A percentile compares a stretch with the other conserved stretches of the same genome.
Conservation (phyloP, 169 alveolate species). For the Theileria sp. region DNA sequence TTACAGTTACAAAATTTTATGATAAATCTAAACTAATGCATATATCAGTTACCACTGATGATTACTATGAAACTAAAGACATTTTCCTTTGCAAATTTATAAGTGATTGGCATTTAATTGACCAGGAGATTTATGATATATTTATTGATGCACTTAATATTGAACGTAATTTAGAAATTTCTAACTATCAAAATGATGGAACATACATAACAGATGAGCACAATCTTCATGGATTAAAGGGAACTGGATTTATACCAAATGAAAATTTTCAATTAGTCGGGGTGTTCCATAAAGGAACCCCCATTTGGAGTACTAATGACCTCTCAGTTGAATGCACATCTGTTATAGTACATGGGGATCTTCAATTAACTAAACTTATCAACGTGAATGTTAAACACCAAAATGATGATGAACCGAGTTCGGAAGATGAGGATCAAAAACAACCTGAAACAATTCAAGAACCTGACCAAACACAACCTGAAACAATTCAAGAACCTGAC, state of each 20-base stretch:
- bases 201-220: neutral
- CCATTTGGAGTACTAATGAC: neutral
- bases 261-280: neutral
- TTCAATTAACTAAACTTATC: neutral
- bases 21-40: neutral
- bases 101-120: neutral
- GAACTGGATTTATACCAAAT: neutral
- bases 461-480: neutral
- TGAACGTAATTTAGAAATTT: neutral
- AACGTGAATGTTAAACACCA: neutral
- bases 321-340: neutral
- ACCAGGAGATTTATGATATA: neutral
- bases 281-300: neutral
- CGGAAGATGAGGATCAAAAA: no score
- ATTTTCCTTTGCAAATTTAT: neutral
- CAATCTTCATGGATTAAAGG: neutral
- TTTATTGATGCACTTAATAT: neutral
- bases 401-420: neutral
- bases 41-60: neutral
- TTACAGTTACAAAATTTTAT: neutral
- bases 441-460: no score
- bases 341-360: neutral
- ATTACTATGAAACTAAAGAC: neutral
- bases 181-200: neutral
- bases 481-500: neutral